These are phyloP conservation scores for Tillandsia leiboldiana DNA, from an alignment of 176 grass and related monocot genomes.

Conservation along the genomic window DNA sequence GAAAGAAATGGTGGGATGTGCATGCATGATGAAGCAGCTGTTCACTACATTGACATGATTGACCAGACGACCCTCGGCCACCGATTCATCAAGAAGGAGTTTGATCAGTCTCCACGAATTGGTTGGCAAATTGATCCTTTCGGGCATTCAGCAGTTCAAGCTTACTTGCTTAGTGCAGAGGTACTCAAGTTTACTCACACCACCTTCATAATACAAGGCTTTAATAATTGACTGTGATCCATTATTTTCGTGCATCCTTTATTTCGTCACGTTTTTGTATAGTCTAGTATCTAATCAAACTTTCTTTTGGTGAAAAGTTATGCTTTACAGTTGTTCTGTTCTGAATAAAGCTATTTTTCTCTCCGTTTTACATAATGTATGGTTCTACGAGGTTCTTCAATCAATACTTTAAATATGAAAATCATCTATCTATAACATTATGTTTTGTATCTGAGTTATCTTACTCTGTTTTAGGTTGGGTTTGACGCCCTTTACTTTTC, in stretches of 20 bases:
- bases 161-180: constrained; percentile 73
- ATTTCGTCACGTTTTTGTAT: too few relatives aligned
- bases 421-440: not conserved
- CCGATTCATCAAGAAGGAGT: constrained; percentile 70
- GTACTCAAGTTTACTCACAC: constrained; percentile 17
- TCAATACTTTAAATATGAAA: too few relatives aligned
- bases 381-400: too few relatives aligned
- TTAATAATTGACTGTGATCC: too few relatives aligned
- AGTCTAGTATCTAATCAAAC: too few relatives aligned
- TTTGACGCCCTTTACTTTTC: constrained; percentile 93
- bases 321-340: too few relatives aligned
- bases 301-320: too few relatives aligned
- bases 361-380: not conserved
- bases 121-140: constrained; percentile 97
- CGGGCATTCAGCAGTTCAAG: constrained; percentile 88
- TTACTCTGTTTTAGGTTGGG: constrained; percentile 45
- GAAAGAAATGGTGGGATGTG: constrained; percentile 88
- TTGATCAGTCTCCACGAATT: constrained; percentile 63
- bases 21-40: constrained; percentile 84
- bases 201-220: too few relatives aligned
- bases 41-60: constrained; percentile 97
- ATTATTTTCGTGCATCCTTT: too few relatives aligned
- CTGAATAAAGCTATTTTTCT: not conserved
- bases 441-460: not conserved
- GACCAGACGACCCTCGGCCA: constrained; percentile 92